phyloP scores from a whole-genome alignment of 768 basidiomycete genomes.

The Neoboletus brunneissimus region DNA sequence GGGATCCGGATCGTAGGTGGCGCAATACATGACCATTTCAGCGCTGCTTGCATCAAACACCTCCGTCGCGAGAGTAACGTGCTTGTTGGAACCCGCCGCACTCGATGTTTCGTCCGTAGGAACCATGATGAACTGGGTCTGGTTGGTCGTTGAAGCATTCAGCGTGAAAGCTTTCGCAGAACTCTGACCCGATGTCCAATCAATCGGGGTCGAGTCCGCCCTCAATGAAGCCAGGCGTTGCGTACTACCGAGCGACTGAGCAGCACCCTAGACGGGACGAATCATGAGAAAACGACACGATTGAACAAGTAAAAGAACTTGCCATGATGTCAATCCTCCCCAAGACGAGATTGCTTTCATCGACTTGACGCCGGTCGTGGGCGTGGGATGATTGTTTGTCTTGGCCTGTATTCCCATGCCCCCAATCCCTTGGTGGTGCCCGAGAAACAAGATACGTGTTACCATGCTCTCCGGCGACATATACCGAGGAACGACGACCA shows the following conservation, averaged over 20 bases:
- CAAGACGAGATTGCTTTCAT: conserved; percentile 27
- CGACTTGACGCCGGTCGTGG: conserved; percentile 7
- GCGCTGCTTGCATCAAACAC: conserved; percentile 41
- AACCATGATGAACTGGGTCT: conserved; percentile 43
- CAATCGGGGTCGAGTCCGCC: conserved; percentile 19
- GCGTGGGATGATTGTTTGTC: background rate
- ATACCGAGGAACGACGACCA: conserved; percentile 21
- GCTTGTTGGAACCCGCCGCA: conserved; percentile 18
- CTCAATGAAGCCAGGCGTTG: conserved; percentile 24
- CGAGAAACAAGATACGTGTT: conserved; percentile 27
- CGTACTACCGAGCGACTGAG: background rate
- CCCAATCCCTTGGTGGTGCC: background rate
- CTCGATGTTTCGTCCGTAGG: conserved; percentile 16
- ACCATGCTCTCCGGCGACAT: conserved; percentile 26
- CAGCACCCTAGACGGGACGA: conserved; percentile 1
- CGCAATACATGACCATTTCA: conserved; percentile 47
- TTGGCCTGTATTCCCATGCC: background rate
- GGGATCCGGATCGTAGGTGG: conserved; percentile 59
- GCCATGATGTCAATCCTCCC: conserved; percentile 53
- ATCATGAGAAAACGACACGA: conserved; percentile 7
- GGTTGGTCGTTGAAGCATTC: conserved; percentile 48
- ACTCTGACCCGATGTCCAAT: conserved; percentile 30
- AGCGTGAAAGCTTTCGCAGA: conserved; percentile 37
- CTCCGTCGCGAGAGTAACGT: conserved; percentile 44
- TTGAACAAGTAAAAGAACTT: conserved; percentile 15